phyloP scores from a whole-genome alignment of 192 early-diverging fungal species.

The Coemansia sp. region DNA sequence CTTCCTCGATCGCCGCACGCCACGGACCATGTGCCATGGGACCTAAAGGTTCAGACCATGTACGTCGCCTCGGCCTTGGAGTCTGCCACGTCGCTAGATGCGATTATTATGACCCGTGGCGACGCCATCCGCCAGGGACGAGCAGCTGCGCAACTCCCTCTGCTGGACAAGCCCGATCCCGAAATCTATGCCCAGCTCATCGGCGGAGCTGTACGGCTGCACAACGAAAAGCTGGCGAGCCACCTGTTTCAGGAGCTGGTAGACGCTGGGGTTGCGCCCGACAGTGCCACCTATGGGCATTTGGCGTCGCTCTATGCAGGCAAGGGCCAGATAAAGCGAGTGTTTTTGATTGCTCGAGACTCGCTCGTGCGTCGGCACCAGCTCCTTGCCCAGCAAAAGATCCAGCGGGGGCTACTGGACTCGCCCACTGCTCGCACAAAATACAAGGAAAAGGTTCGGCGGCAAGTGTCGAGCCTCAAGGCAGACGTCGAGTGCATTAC shows the following conservation, averaged over 20 bases:
- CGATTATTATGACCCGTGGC: conserved; percentile 19
- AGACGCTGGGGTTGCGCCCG: conserved; percentile 36
- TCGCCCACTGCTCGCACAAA: conserved; percentile 10
- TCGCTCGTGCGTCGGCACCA: conserved; percentile 26
- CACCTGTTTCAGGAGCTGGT: conserved; percentile 50
- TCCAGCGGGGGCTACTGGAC: not conserved
- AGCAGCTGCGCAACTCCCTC: conserved; percentile 37
- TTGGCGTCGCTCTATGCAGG: conserved; percentile 46
- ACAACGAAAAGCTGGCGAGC: conserved; percentile 38
- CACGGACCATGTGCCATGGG: conserved; percentile 45
- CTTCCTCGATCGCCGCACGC: conserved; percentile 26
- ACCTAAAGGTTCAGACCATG: conserved; percentile 48
- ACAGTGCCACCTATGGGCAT: conserved; percentile 37
- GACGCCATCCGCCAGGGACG: conserved; percentile 40
- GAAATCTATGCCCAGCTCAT: conserved; percentile 46
- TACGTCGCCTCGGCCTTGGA: conserved; percentile 48
- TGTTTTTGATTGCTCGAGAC: conserved; percentile 45
- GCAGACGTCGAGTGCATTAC: conserved; percentile 46
- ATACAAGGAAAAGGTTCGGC: conserved; percentile 15
- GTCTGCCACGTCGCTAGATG: conserved; percentile 35
- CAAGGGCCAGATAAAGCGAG: conserved; percentile 32
- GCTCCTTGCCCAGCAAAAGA: conserved; percentile 13
- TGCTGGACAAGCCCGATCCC: conserved; percentile 32
- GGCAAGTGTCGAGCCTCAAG: conserved; percentile 24
- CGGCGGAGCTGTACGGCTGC: conserved; percentile 41